Conservation (phyloP, 1,284 basidiomycete species). For the Lentinula novae-zelandiae region DNA sequence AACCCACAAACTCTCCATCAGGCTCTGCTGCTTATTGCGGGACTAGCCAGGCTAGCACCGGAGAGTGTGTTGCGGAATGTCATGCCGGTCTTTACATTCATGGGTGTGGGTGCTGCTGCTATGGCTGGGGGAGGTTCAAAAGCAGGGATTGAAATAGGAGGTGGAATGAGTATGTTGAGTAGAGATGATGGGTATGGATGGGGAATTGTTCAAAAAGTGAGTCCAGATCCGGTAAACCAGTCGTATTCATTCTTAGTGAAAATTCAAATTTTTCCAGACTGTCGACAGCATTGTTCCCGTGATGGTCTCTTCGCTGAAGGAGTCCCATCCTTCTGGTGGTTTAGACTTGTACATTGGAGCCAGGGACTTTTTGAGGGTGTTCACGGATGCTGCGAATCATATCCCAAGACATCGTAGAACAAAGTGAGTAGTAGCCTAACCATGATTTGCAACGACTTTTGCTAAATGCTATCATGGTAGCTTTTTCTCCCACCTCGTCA, state of each 20-base stretch:
- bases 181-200: conserved; percentile 96
- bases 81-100: conserved; percentile 99
- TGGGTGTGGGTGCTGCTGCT: conserved; percentile 50
- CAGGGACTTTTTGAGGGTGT: conserved; percentile 78
- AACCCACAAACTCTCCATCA: conserved; percentile 97
- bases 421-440: conserved; percentile 47
- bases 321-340: conserved; percentile 40
- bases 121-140: neutral
- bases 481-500: conserved; percentile 90
- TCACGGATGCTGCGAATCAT: conserved; percentile 85
- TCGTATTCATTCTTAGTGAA: neutral
- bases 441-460: conserved; percentile 6
- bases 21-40: conserved; percentile 87
- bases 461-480: conserved; percentile 33
- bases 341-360: conserved; percentile 66
- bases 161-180: conserved; percentile 74
- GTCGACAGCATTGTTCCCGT: conserved; percentile 93
- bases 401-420: conserved; percentile 86
- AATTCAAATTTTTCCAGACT: conserved; percentile 47
- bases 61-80: conserved; percentile 92
- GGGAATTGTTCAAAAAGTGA: conserved; percentile 88
- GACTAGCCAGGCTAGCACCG: conserved; percentile 80
- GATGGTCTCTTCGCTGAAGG: conserved; percentile 75
- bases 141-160: neutral
- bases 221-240: neutral